Evolutionary conservation across 2,329 filamentous ascomycete genomes (phyloP).

Genomic region (Apiospora aurea): DNA sequence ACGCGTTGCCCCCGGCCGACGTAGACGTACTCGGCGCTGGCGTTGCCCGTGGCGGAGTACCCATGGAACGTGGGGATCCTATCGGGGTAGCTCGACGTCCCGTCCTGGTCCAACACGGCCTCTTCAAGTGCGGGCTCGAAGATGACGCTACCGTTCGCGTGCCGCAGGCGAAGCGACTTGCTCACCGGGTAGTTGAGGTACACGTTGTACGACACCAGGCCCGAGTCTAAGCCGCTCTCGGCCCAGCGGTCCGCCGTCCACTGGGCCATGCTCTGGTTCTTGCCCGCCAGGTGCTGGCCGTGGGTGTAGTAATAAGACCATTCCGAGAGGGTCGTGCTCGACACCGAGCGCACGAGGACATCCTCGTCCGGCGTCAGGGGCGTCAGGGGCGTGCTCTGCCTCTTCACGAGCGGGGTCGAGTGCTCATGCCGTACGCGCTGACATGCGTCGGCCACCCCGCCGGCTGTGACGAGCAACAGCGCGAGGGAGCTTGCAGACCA

Average conservation of each 20-base stretch:
- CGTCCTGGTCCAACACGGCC: conserved; percentile 74
- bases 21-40: conserved; percentile 77
- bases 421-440: conserved; percentile 23
- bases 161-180: conserved; percentile 54
- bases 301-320: conserved; percentile 46
- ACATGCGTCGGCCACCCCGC: conserved; percentile 16
- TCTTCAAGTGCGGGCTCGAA: conserved; percentile 75
- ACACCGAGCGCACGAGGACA: conserved; percentile 38
- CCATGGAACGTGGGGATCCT: conserved; percentile 83
- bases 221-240: conserved; percentile 40
- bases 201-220: conserved; percentile 40
- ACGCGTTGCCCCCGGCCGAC: conserved; percentile 78
- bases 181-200: conserved; percentile 59
- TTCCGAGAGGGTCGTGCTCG: conserved; percentile 39
- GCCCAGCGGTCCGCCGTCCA: conserved; percentile 42
- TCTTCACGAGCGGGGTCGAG: conserved; percentile 28
- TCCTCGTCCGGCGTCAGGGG: conserved; percentile 37
- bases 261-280: conserved; percentile 40
- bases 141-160: conserved; percentile 44
- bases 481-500: background rate
- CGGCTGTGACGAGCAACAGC: background rate
- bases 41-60: conserved; percentile 81
- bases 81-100: conserved; percentile 72
- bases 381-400: conserved; percentile 32
- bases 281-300: conserved; percentile 41